Evolutionary conservation across 345 rosid genomes (phyloP), one percentile per base, ranked within the genome.

Genomic region (Firmiana major): DNA sequence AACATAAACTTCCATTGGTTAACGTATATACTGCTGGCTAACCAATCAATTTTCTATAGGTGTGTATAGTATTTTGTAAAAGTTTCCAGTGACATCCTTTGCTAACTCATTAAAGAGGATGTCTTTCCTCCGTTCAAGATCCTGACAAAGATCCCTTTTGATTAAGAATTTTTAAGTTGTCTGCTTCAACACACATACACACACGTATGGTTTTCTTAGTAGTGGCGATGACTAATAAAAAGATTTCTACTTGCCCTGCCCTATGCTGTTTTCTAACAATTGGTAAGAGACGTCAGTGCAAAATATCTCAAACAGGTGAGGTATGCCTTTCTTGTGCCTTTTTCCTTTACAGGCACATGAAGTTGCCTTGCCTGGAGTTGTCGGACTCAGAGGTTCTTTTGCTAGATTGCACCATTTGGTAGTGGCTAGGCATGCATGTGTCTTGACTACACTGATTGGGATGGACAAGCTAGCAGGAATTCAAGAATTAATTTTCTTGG

Each of bases 351-450:
- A 6, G 42, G 58, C 12, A 49, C 74, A 70, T 70, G 43, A 46
- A 40, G 7, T 15, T 48, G 58, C 24, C 42, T 48, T 48, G 58
- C 55, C 13, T 46, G 13, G 55, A 60, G 46, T 38, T 26, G 10
- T 4, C 48, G 4, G 48, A 22, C n/a, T 67, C 53, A 21, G 4
- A 12, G 71, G 34, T 69, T 7, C 19, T 69, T 57, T 46, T 26
- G 7, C 22, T 46, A 24, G 57, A 69, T 69, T 45, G 24, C 13
- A 16, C 34, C 1, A 10, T 9, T 16, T 17, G 1, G 2, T 69
- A 46, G 58, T 48, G 13, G 9, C n/a, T 71, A 71, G 59, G 74
- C 74, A 51, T 71, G 43, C 74, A 2, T 70, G 60, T 17, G 36
- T 70, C 17, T 48, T 7, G 71, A 43, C 71, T 66, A 66, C 5